Evolutionary conservation across 192 early-diverging fungal genomes (phyloP), one percentile per base, ranked within the genome.

Genomic region (Backusella morwellensis): DNA sequence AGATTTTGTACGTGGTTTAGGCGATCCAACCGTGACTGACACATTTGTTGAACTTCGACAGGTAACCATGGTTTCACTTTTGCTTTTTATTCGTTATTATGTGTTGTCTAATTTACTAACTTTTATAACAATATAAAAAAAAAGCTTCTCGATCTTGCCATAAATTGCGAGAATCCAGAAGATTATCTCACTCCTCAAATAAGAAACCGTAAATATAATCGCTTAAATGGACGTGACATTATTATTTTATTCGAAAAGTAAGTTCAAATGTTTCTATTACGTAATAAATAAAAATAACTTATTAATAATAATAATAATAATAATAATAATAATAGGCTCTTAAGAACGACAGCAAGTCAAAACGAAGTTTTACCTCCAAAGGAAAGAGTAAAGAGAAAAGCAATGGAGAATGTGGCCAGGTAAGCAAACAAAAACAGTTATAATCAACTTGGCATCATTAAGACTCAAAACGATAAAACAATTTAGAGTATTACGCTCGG

Each of bases 211-310:
- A 83, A 89, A 75, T 97, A 93, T 81, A 70, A 88, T n/a, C 82
- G 87, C 68, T 76, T 97, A 40, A 88, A 90, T 72, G 77, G 88
- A 0, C 77, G 82, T 19, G 91, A 94, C 77, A 85, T 92, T 35
- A 85, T 89, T 9, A 81, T 83, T 29, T 77, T 97, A 50, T 81
- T 97, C 26, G 95, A 97, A 88, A 97, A 96, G 95, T 97, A 91
- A 77, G 89, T 77, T 17, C 14, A n/a, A 54, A 17, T 19, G 14
- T 5, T 32, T 68, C 70, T 36, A 29, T 54, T 50, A 32, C 21
- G 26, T 40, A 68, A 35, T 47, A 66, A 15, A 17, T 19, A 5
- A 1, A 19, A 19, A 52, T 32, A n/a, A 12, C 38, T 40, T 12
- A 6, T 4, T 26, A 56, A n/a, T 23, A 0, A 6, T 35, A 75